Conservation (phyloP, 1,284 basidiomycete species). For the Cryptococcus amylolentus region DNA sequence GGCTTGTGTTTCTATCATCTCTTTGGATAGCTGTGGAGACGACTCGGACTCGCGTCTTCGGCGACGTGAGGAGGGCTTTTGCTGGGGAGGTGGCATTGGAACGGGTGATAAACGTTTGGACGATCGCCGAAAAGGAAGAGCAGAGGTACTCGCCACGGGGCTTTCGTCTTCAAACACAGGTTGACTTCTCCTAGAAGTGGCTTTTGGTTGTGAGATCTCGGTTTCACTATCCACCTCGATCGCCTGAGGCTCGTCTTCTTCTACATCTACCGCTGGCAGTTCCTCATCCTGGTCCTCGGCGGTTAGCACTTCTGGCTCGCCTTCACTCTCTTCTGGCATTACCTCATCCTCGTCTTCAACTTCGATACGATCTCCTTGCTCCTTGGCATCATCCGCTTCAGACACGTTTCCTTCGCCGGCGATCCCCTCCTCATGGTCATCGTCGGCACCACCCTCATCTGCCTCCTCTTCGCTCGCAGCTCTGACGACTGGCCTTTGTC, state of each 20-base stretch:
- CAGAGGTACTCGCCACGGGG: neutral
- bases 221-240: neutral
- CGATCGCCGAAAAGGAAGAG: no score
- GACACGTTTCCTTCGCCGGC: neutral
- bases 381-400: neutral
- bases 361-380: neutral
- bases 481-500: slow-evolving; percentile 6
- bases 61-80: no score
- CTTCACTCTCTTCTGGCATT: neutral
- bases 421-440: neutral
- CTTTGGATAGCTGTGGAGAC: no score
- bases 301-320: neutral
- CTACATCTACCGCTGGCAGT: slow-evolving; percentile 13
- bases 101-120: no score
- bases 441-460: slow-evolving; percentile 2
- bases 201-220: no score
- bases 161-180: slow-evolving; percentile 8
- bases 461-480: slow-evolving; percentile 1
- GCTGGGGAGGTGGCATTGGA: no score
- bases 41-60: no score
- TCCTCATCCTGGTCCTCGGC: slow-evolving; percentile 10
- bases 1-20: no score
- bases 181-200: neutral
- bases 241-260: neutral
- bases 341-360: neutral